phyloP scores from a whole-genome alignment of 345 rosid genomes.

The Passiflora organensis region DNA sequence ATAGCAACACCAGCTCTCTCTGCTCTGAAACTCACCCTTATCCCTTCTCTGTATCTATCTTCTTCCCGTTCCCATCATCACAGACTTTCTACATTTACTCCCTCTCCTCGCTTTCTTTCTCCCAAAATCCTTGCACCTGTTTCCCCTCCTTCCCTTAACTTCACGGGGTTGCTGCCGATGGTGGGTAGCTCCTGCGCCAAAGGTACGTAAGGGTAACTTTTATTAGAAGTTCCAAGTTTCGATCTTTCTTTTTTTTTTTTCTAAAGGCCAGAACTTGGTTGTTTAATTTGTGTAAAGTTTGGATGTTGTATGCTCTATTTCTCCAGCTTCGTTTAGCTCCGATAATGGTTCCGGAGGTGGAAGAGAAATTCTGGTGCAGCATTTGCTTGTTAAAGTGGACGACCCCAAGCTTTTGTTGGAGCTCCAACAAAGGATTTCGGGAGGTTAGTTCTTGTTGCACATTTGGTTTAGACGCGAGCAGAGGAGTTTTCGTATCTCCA shows the following conservation, averaged over 20 bases:
- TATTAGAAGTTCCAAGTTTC: slow-evolving; percentile 1
- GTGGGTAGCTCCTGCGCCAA: slow-evolving; percentile 16
- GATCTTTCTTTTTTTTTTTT: background rate
- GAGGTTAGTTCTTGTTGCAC: slow-evolving; percentile 33
- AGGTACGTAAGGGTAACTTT: slow-evolving; percentile 16
- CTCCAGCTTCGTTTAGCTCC: slow-evolving; percentile 54
- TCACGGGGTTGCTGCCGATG: slow-evolving; percentile 16
- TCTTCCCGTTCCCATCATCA: slow-evolving; percentile 25
- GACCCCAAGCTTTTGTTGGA: slow-evolving; percentile 54
- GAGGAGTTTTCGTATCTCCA: background rate
- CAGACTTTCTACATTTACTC: slow-evolving; percentile 33
- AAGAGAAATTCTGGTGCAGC: slow-evolving; percentile 75
- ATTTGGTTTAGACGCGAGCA: background rate
- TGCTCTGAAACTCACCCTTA: slow-evolving; percentile 33
- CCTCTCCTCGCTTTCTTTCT: slow-evolving; percentile 19
- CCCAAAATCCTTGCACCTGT: slow-evolving; percentile 12
- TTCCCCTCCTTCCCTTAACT: slow-evolving; percentile 14
- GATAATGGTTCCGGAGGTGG: slow-evolving; percentile 31
- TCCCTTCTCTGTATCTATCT: slow-evolving; percentile 32
- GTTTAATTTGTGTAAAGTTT: background rate
- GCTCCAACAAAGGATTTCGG: slow-evolving; percentile 50
- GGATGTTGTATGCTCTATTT: background rate
- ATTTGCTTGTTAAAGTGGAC: slow-evolving; percentile 73
- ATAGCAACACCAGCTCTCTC: slow-evolving; percentile 24
- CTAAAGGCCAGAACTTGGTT: background rate